phyloP scores from a whole-genome alignment of 2,329 filamentous ascomycete species.

The Gremmenia infestans region DNA sequence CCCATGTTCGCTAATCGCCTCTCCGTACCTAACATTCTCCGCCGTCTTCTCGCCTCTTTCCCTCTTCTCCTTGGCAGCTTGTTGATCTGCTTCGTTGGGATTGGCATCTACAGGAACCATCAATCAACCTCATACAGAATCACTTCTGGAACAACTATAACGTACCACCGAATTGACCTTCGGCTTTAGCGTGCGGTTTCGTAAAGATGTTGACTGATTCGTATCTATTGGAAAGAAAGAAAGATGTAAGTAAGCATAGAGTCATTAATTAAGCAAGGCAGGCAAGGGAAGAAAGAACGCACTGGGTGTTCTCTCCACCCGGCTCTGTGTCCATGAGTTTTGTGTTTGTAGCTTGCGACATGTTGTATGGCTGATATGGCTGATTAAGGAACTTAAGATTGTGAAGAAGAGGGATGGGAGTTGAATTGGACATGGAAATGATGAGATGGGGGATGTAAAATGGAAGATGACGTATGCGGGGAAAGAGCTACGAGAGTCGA shows the following conservation, averaged over 20 bases:
- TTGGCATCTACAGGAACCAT: not conserved
- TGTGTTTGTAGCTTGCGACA: conserved; percentile 17
- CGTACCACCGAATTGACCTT: conserved; percentile 52
- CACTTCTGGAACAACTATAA: not conserved
- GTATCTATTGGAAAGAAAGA: conserved; percentile 42
- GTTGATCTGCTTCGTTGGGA: conserved; percentile 6
- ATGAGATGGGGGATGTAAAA: no score
- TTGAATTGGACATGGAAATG: not conserved
- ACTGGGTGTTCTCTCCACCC: conserved; percentile 57
- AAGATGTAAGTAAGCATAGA: not conserved
- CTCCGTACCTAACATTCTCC: conserved; percentile 51
- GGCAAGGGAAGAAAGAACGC: conserved; percentile 20
- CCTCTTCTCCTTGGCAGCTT: conserved; percentile 30
- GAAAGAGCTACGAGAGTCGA: no score
- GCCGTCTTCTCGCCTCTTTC: conserved; percentile 40
- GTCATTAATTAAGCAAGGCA: not conserved
- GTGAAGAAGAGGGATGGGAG: not conserved
- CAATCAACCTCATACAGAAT: not conserved
- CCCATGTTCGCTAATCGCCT: conserved; percentile 50
- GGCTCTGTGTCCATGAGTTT: conserved; percentile 54
- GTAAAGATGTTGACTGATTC: conserved; percentile 50
- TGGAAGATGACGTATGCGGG: not conserved
- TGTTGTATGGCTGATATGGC: not conserved
- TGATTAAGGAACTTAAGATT: not conserved
- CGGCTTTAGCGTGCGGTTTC: conserved; percentile 45